phyloP scores from a whole-genome alignment of 208 protist species.

The Crithidia thermophila region DNA sequence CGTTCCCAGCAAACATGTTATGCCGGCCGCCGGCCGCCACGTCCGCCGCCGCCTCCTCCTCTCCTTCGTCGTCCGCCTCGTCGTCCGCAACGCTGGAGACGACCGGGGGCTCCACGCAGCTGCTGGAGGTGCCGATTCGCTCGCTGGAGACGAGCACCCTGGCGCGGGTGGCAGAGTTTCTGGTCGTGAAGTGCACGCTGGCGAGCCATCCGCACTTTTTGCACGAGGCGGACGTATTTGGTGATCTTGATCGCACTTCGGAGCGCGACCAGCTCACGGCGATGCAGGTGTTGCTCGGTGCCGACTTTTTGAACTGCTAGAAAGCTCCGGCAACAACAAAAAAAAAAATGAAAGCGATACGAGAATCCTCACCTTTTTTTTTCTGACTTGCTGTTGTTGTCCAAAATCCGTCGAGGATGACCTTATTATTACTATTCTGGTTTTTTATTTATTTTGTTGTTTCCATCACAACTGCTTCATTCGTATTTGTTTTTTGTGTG shows the following conservation, averaged over 20 bases:
- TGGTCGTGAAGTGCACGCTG: slow-evolving; percentile 42
- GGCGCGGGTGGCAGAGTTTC: slow-evolving; percentile 42
- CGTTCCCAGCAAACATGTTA: slow-evolving; percentile 12
- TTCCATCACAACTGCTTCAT: background rate
- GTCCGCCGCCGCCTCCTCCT: background rate
- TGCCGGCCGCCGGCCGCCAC: slow-evolving; percentile 13
- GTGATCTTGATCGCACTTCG: slow-evolving; percentile 35
- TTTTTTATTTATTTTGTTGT: slow-evolving; percentile 7
- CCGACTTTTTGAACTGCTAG: slow-evolving; percentile 52
- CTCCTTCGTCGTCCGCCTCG: background rate
- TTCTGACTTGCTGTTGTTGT: too few relatives aligned
- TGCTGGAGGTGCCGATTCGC: slow-evolving; percentile 38
- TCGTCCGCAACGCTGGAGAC: too few relatives aligned
- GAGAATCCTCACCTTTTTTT: too few relatives aligned
- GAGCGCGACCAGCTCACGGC: slow-evolving; percentile 38
- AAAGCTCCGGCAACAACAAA: background rate
- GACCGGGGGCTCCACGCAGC: background rate
- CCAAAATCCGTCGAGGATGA: too few relatives aligned
- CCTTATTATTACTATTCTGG: slow-evolving; percentile 6
- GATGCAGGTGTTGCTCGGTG: slow-evolving; percentile 47
- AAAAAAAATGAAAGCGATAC: background rate
- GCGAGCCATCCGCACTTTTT: slow-evolving; percentile 26
- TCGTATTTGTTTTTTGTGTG: background rate
- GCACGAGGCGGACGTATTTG: slow-evolving; percentile 34
- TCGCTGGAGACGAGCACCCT: slow-evolving; percentile 41